Base-by-base conservation (phyloP, 352 stramenopile species). In the Pythium dissimile region DNA sequence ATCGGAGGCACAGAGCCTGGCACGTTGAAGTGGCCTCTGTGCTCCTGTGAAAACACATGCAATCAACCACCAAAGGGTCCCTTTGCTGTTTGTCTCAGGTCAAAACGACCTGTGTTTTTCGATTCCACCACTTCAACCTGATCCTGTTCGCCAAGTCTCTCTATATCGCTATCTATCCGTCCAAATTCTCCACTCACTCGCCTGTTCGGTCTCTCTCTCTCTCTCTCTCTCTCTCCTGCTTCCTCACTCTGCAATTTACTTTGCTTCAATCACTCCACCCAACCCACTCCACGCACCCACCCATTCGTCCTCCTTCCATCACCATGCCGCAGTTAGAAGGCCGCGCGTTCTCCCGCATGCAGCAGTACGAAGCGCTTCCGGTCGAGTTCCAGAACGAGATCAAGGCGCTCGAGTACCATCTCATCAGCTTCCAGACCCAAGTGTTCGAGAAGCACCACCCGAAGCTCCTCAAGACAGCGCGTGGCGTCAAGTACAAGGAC, bases 341-440 rank as follows among this genome's bases (percentile, higher is more conserved):
- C 46, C 56, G 56, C 24, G 56, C 49, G 46, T 67, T 67, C 38
- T 43, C 30, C 18, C 59, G 59, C 24, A 35, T 53, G 7, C 23
- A 57, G 28, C 51, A 67, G 23, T 67, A 62, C 27, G 27, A 31
- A 6, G 47, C 30, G 11, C 47, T 64, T 1, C 30, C 39, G 4
- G 39, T 18, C 13, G 47, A 48, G 28, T 26, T 58, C 12, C 56
- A 57, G 34, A 13, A 50, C 23, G 47, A 58, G 28, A 23, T 49
- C 15, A 56, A 64, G 20, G 47, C 56, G 13, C 26, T 68, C 64
- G 43, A 62, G 71, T 48, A 59, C 63, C 42, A 69, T 30, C 62
- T 84, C 48, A 72, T 54, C 32, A 66, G 74, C 47, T 73, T 78
- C 57, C 68, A 78, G 59, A 52, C 51, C n/a, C 32, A 54, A 15